Conservation (phyloP, 2,329 filamentous ascomycete species). For the Alternaria burnsii region DNA sequence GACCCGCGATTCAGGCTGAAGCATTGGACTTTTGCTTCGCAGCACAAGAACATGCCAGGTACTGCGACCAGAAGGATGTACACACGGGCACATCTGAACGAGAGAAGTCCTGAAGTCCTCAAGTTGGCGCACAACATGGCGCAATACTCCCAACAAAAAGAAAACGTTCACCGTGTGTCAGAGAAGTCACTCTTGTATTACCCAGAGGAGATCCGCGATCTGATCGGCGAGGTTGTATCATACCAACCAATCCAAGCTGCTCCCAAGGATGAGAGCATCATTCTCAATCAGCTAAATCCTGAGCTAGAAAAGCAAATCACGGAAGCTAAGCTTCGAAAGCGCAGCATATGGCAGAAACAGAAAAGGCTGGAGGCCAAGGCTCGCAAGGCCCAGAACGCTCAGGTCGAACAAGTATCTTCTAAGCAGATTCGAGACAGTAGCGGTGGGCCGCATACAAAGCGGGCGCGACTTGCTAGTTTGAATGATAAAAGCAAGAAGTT, state of each 20-base stretch:
- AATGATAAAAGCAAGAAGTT: slow-evolving; percentile 35
- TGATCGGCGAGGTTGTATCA: slow-evolving; percentile 32
- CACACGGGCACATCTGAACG: slow-evolving; percentile 56
- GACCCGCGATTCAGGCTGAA: slow-evolving; percentile 58
- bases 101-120: slow-evolving; percentile 57
- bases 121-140: slow-evolving; percentile 62
- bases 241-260: slow-evolving; percentile 28
- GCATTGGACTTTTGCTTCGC: slow-evolving; percentile 52
- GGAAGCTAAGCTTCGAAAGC: slow-evolving; percentile 25
- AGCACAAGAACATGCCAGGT: slow-evolving; percentile 23
- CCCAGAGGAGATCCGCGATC: slow-evolving; percentile 41
- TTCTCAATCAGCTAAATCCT: slow-evolving; percentile 33
- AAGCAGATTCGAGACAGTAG: slow-evolving; percentile 13
- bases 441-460: slow-evolving; percentile 23
- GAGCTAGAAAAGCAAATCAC: slow-evolving; percentile 31
- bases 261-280: slow-evolving; percentile 41
- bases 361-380: slow-evolving; percentile 27
- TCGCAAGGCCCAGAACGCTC: slow-evolving; percentile 30
- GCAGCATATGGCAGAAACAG: slow-evolving; percentile 25
- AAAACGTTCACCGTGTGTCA: slow-evolving; percentile 8
- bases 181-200: slow-evolving; percentile 43
- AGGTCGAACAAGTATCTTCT: slow-evolving; percentile 25
- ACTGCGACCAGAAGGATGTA: slow-evolving; percentile 62
- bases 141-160: slow-evolving; percentile 38
- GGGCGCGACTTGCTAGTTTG: slow-evolving; percentile 37